Evolutionary conservation across 805 yeast species (phyloP).

Genomic region (Saccharomyces eubayanus): DNA sequence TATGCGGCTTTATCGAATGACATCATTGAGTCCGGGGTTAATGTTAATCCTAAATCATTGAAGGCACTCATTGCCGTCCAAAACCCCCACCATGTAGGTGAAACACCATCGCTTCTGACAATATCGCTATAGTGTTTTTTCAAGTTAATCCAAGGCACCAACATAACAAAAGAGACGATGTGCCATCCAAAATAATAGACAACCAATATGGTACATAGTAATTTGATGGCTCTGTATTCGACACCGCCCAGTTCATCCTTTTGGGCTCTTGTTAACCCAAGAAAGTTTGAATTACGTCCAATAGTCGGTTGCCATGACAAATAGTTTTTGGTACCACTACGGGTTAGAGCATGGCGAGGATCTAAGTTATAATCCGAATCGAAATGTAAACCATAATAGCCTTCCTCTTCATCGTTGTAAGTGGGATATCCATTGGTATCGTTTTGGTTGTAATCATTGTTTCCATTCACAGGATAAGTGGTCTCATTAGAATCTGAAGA

Average conservation of each 20-base stretch:
- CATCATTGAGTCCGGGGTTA: slow-evolving; percentile 73
- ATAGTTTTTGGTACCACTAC: slow-evolving; percentile 51
- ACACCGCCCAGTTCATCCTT: slow-evolving; percentile 96
- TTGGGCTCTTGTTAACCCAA: slow-evolving; percentile 70
- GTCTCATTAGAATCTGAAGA: neutral
- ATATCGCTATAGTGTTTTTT: slow-evolving; percentile 36
- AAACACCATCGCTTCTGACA: slow-evolving; percentile 49
- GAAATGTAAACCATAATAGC: slow-evolving; percentile 25
- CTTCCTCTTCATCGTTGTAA: slow-evolving; percentile 29
- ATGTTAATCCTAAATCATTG: slow-evolving; percentile 76
- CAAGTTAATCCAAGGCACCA: slow-evolving; percentile 54
- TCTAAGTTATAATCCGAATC: slow-evolving; percentile 13
- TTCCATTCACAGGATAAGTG: neutral
- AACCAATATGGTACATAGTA: slow-evolving; percentile 57
- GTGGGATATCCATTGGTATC: neutral
- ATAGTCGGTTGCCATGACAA: slow-evolving; percentile 86
- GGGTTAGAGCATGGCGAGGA: slow-evolving; percentile 13
- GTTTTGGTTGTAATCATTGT: neutral
- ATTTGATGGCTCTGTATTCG: slow-evolving; percentile 82
- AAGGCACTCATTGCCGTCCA: slow-evolving; percentile 75
- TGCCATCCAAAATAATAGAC: slow-evolving; percentile 73
- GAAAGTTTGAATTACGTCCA: slow-evolving; percentile 89
- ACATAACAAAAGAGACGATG: slow-evolving; percentile 41
- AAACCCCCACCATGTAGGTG: slow-evolving; percentile 90
- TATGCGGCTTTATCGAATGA: slow-evolving; percentile 58